Evolutionary conservation across 495 filamentous ascomycete species (phyloP).

Genomic region (Chaetomidium leptoderma): DNA sequence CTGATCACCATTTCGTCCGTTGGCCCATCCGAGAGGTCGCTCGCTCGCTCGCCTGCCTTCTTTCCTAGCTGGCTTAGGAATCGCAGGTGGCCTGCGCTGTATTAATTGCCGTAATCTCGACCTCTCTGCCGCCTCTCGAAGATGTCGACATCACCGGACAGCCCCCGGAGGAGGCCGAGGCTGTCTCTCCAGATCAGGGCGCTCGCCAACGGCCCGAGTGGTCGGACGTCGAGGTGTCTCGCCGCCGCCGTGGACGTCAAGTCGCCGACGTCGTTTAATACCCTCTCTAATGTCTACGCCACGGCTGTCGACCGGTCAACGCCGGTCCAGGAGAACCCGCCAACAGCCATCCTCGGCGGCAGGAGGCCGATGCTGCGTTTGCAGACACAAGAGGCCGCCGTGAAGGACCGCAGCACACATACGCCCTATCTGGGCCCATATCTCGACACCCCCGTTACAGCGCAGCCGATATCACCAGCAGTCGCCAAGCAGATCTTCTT

Average conservation of each 20-base stretch:
- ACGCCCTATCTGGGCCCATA: constrained; percentile 42
- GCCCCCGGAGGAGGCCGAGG: constrained; percentile 62
- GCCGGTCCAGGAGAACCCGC: constrained; percentile 41
- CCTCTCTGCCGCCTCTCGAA: neutral
- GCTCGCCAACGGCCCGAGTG: constrained; percentile 29
- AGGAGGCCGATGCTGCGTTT: constrained; percentile 43
- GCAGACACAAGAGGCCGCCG: constrained; percentile 35
- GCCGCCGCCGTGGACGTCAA: constrained; percentile 51
- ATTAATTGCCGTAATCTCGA: neutral
- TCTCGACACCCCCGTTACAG: constrained; percentile 45
- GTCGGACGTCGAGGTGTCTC: constrained; percentile 33
- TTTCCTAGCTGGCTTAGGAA: constrained; percentile 23
- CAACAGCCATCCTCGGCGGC: constrained; percentile 37
- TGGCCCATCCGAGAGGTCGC: constrained; percentile 1
- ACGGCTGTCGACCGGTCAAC: constrained; percentile 62
- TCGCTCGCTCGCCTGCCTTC: constrained; percentile 9
- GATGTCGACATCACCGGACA: constrained; percentile 33
- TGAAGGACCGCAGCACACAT: constrained; percentile 29
- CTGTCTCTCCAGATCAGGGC: constrained; percentile 72
- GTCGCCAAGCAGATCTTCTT: constrained; percentile 18
- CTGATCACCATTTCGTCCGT: constrained; percentile 15
- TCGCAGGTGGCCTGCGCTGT: constrained; percentile 13
- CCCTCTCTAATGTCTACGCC: constrained; percentile 74
- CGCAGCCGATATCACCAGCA: constrained; percentile 42
- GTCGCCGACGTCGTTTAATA: constrained; percentile 78